Evolutionary conservation across 495 filamentous ascomycete species (phyloP), one percentile per base, ranked within the genome.

Genomic region (Lasiosphaeris hirsuta): DNA sequence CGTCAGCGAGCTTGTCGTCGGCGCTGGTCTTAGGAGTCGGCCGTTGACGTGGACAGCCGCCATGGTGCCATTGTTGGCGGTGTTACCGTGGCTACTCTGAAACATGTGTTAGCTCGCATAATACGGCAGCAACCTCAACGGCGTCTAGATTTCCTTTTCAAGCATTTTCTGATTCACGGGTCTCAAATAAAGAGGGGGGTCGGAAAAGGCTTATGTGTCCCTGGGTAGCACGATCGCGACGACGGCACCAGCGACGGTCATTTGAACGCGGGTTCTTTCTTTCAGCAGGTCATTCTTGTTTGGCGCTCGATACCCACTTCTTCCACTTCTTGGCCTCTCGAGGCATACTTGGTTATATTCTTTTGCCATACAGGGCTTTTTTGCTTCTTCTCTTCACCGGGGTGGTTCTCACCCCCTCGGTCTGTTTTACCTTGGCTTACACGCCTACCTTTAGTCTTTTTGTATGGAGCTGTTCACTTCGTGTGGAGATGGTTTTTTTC

Each of bases 1-100:
- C 33, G 81, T 81, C 1, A 78, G 71, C 1, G 70, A 70, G 33
- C 45, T 70, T 17, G 33, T 61, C 0, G 33, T 51, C 23, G 57
- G 44, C 30, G 40, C 48, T 15, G 30, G 23, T 6, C 15, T 19
- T 11, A 42, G 15, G 4, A 6, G 17, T 3, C 6, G 39, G 23
- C 8, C 19, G 11, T 43, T 41, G 9, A 3, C 43, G 18, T 48
- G 41, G 53, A 4, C 51, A 15, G 35, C 19, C 17, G 23, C 33
- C 1, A 52, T 37, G 10, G 8, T 43, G 19, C 19, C 45, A 4
- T 42, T 53, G 45, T 4, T 56, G 38, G 57, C 35, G 18, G 38
- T 39, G 7, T 1, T 59, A 8, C 34, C 45, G n/a, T 59, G 59
- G 58, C n/a, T 61, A 4, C 10, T 52, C 4, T 64, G 48, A 63